Base-by-base conservation (phyloP, 2,329 filamentous ascomycete genomes). In the Delphinella strobiligena region DNA sequence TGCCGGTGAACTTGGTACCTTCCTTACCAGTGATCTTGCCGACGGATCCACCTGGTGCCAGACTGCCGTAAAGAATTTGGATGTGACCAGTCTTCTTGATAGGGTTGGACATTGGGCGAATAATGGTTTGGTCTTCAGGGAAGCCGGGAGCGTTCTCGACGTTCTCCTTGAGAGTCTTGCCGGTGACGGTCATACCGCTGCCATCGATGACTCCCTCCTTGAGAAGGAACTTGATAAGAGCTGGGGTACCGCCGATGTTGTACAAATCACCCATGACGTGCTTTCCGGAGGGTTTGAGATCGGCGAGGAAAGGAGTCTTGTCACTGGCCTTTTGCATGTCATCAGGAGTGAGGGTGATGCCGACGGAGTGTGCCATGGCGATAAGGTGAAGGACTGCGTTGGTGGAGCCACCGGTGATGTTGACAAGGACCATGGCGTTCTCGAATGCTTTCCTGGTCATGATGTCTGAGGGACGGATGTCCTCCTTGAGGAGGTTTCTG, bases 21-120 rank as follows among this genome's bases (percentile, higher is more conserved):
- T 85, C 80, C 59, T 85, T 84, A 32, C 80, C 80, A 2, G 80
- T 85, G 55, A 85, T 85, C 62, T 85, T 85, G 34, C 78, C 80
- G 1, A 85, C 80, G 45, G 69, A 74, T 36, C 80, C 80, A 41
- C 74, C 79, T 0, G 80, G 80, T 3, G 80, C 78, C 29, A 85
- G 67, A 14, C 71, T 76, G 19, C 80, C 80, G 36, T 77, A 71
- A 5, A 85, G 68, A 49, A 85, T 84, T 61, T 82, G 78, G 48
- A 85, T 75, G 54, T 85, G 80, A 29, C 80, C 80, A 1, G 78
- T 81, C 31, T 62, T 47, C 58, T 85, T 85, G 61, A 85, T 78
- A 2, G 80, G 80, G 50, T 82, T 71, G 55, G 66, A 74, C 45
- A 83, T 59, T 1, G 78, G 78, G 11, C 74, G 69, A 50, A 85